These are phyloP conservation scores for Boletellus ananas DNA, from an alignment of 768 basidiomycete species.

Conservation along the genomic window DNA sequence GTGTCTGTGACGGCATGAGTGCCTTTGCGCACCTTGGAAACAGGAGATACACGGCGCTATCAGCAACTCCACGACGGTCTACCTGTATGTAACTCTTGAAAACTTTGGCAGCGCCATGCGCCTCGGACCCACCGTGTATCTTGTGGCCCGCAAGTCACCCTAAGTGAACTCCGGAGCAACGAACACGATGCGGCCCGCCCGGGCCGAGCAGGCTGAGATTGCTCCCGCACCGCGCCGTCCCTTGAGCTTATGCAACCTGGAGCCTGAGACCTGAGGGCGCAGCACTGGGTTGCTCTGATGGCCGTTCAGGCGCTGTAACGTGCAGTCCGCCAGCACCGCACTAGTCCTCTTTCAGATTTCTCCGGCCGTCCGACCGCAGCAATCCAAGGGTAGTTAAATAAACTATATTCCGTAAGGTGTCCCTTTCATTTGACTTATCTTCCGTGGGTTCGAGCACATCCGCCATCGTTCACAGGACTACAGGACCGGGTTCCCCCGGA, in stretches of 20 bases:
- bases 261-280: too few species aligned
- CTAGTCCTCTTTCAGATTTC: constrained; percentile 4
- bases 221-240: constrained; percentile 2
- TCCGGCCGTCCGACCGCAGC: constrained; percentile 3
- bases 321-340: background rate
- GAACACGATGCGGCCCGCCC: too few species aligned
- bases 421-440: background rate
- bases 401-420: constrained; percentile 5
- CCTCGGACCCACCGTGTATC: too few species aligned
- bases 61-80: too few species aligned
- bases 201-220: background rate
- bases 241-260: background rate
- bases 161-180: too few species aligned
- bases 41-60: too few species aligned
- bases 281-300: too few species aligned
- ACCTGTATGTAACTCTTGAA: too few species aligned
- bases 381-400: background rate
- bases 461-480: constrained; percentile 20
- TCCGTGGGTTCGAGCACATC: background rate
- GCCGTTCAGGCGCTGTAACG: background rate
- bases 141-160: too few species aligned
- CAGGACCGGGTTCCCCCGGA: constrained; percentile 53
- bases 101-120: too few species aligned
- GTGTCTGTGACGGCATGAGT: too few species aligned
- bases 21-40: too few species aligned